Evolutionary conservation across 2,329 filamentous ascomycete genomes (phyloP).

Genomic region (Stachybotrys elegans): DNA sequence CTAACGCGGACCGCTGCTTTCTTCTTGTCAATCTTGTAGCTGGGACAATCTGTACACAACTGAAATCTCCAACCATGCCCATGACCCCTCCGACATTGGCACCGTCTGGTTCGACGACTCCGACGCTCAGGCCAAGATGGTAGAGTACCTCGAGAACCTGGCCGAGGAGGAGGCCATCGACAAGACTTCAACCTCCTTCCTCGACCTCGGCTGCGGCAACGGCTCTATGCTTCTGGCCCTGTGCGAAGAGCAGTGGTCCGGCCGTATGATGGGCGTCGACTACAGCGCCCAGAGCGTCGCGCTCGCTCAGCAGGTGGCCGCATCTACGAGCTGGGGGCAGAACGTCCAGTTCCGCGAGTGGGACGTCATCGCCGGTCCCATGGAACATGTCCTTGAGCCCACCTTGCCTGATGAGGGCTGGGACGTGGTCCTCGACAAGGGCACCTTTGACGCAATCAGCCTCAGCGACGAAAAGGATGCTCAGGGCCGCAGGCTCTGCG

Average conservation of each 20-base stretch:
- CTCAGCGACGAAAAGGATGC: constrained; percentile 55
- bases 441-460: constrained; percentile 92
- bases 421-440: constrained; percentile 94
- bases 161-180: constrained; percentile 19
- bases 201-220: constrained; percentile 93
- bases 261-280: constrained; percentile 78
- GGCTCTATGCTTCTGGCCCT: constrained; percentile 86
- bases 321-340: neutral
- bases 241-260: constrained; percentile 57
- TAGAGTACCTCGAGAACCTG: constrained; percentile 56
- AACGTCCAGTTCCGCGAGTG: constrained; percentile 47
- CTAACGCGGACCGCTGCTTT: constrained; percentile 9
- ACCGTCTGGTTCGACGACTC: constrained; percentile 97
- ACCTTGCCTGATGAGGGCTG: constrained; percentile 49
- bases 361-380: constrained; percentile 53
- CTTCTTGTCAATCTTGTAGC: constrained; percentile 34
- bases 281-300: constrained; percentile 73
- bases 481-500: constrained; percentile 58
- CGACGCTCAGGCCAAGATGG: constrained; percentile 75
- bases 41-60: constrained; percentile 71
- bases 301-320: constrained; percentile 63
- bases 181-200: constrained; percentile 48
- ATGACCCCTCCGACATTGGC: constrained; percentile 72
- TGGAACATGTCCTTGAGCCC: constrained; percentile 26
- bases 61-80: constrained; percentile 66